Percentiles rank a stretch among this genome's conserved stretches.
Evolutionary conservation across 352 stramenopile species (phyloP).

Genomic region (Pythium aquatile): DNA sequence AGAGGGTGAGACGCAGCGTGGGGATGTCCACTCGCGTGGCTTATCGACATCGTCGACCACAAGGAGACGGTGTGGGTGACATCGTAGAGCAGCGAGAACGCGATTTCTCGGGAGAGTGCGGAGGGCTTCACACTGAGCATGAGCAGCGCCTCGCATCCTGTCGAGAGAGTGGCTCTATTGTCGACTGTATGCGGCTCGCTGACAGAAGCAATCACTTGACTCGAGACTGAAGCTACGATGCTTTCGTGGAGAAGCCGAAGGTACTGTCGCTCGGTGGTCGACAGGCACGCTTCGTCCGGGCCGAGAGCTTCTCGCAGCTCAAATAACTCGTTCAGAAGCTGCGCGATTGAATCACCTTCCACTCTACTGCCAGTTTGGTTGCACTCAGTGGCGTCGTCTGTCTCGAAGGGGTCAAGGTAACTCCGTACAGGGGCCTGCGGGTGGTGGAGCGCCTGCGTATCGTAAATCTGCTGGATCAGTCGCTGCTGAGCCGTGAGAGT

Average conservation of each 20-base stretch:
- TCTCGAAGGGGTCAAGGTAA: neutral
- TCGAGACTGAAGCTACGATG: neutral
- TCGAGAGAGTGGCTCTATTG: neutral
- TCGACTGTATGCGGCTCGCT: neutral
- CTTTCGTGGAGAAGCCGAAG: neutral
- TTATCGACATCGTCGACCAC: neutral
- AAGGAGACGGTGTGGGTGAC: slow-evolving; percentile 24
- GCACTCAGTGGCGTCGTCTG: too few relatives aligned
- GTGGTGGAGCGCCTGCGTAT: neutral
- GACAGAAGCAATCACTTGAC: neutral
- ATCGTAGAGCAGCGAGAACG: slow-evolving; percentile 36
- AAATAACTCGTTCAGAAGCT: slow-evolving; percentile 36
- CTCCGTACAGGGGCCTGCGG: neutral
- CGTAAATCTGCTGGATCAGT: neutral
- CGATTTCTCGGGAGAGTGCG: slow-evolving; percentile 34
- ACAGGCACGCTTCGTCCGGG: slow-evolving; percentile 4
- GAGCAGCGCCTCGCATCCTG: slow-evolving; percentile 21
- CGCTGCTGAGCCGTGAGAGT: neutral
- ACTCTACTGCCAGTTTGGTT: too few relatives aligned
- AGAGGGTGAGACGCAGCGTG: neutral
- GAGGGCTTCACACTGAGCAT: slow-evolving; percentile 41
- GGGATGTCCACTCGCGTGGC: neutral
- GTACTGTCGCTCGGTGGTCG: slow-evolving; percentile 15
- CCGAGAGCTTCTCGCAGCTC: slow-evolving; percentile 4
- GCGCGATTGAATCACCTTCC: slow-evolving; percentile 27